These are phyloP conservation scores for Boletus rubroflammeus DNA, from an alignment of 768 basidiomycete genomes.

Conservation along the genomic window DNA sequence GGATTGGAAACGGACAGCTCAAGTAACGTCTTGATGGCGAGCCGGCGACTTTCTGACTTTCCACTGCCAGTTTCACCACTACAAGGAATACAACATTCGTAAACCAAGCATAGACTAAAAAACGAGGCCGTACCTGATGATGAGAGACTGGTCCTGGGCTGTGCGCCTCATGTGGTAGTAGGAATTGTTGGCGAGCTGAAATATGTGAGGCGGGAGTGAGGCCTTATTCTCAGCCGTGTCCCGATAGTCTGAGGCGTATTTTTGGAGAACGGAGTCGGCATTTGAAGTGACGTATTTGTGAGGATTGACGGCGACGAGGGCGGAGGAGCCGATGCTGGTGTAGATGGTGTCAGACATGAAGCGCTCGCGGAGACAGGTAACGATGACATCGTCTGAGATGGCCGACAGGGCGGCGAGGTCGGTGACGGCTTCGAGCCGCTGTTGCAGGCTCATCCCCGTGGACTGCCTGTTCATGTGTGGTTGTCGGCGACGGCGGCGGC, in stretches of 20 bases:
- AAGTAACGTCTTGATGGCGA: constrained; percentile 91
- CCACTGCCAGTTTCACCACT: constrained; percentile 93
- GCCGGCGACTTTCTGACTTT: constrained; percentile 85
- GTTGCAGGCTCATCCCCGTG: constrained; percentile 46
- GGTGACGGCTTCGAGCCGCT: constrained; percentile 66
- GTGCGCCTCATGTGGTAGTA: constrained; percentile 97
- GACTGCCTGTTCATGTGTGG: constrained; percentile 42
- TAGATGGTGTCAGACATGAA: constrained; percentile 85
- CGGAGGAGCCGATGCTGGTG: constrained; percentile 66
- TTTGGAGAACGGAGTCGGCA: constrained; percentile 77
- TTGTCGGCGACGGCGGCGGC: background rate
- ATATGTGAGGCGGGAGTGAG: constrained; percentile 79
- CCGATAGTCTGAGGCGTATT: constrained; percentile 84
- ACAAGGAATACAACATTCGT: constrained; percentile 7
- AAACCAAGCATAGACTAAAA: background rate
- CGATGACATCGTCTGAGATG: constrained; percentile 79
- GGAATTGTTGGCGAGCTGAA: constrained; percentile 84
- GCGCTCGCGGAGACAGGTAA: constrained; percentile 79
- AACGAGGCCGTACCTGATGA: constrained; percentile 66
- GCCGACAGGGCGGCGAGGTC: constrained; percentile 68
- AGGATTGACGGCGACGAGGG: constrained; percentile 86
- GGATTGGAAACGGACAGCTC: constrained; percentile 84
- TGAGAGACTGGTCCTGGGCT: constrained; percentile 84
- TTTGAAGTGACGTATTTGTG: constrained; percentile 86
- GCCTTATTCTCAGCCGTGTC: constrained; percentile 63